Base-by-base conservation (phyloP, 257 asterid species). In the Nemophila menziesii region DNA sequence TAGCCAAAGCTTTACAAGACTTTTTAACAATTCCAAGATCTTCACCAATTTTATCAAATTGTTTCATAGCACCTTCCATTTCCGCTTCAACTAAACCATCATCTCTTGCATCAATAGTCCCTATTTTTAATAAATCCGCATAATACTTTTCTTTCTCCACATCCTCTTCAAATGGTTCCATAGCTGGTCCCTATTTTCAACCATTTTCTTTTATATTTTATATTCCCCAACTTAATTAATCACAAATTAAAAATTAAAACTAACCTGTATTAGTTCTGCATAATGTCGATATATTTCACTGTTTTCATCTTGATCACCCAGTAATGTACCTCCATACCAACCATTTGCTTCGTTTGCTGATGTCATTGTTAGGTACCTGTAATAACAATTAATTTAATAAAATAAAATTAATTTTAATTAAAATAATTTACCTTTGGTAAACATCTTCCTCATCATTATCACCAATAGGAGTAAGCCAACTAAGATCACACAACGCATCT, bases 321-420 rank as follows among this genome's bases (percentile, higher is more conserved):
- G 73, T 61, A 90, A 63, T 5, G 89, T 72, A 40, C 99, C 96
- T 2, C 99, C 96, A 52, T 77, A 90, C 99, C 99, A 90, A 52
- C 96, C 96, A 66, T 78, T 81, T 34, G 89, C 62, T 70, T 85
- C 94, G 16, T 85, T 73, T 12, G 72, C 72, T 13, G 92, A 68
- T 20, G 83, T 90, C 93, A 81, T 76, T 49, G 93, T 86, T 22
- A 74, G 68, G 69, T 85, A 90, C 66, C 99, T 90, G 57, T 27
- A 39, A 14, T 15, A 39, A 39, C 20, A 5, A 39, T 39, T n/a
- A 39, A 13, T 2, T 16, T 29, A 29, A 29, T 29, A 29, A 2
- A 29, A 29, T 2, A 13, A 29, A 29, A 29, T 12, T 33, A 36
- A 40, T 33, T 60, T 26, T 33, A 1, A 16, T 12, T n/a, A n/a